Evolutionary conservation across 768 basidiomycete genomes (phyloP), one percentile per base, ranked within the genome.

Genomic region (Tylopilus rubrobrunneus): DNA sequence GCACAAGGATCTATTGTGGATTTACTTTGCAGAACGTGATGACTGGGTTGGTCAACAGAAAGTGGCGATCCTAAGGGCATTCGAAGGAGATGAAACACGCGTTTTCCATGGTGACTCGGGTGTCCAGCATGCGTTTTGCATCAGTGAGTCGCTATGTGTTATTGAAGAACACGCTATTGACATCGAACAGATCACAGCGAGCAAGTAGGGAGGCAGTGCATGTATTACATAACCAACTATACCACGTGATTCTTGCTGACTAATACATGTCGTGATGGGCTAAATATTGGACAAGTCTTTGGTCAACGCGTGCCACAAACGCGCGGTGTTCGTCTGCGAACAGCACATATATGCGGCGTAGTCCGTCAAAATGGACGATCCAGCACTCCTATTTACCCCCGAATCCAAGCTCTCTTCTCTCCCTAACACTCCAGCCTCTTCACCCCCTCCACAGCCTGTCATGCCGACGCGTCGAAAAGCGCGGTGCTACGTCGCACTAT

Each of bases 31-130:
- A 4, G 73, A 78, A 37, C 31, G 69, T 7, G 88, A 90, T 62
- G 78, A 78, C 43, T 90, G 88, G 87, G 84, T 91, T 39, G 85
- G 84, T 8, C 69, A 75, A 46, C 76, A 86, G 49, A 78, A 75
- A 54, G 68, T 74, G 17, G 53, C 59, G 7, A 69, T 88, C 15
- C 56, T 85, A 34, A 62, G 58, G 4, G 67, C 63, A 5, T 68
- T 85, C 50, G 67, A 73, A 21, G 68, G 71, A 5, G 67, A 74
- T 42, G 66, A 55, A 23, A 64, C 64, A 41, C 62, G 57, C 31
- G 74, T 82, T 29, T 75, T 77, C 25, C 74, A 78, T 58, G 81
- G 74, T 4, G 67, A 67, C 6, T 62, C 34, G 5, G 34, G 9
- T 14, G 34, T 34, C 7, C 71, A 7, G 3, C 89, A 90, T 65